Evolutionary conservation across 768 basidiomycete genomes (phyloP), one percentile per base, ranked within the genome.

Genomic region (Lyophyllum shimeji): DNA sequence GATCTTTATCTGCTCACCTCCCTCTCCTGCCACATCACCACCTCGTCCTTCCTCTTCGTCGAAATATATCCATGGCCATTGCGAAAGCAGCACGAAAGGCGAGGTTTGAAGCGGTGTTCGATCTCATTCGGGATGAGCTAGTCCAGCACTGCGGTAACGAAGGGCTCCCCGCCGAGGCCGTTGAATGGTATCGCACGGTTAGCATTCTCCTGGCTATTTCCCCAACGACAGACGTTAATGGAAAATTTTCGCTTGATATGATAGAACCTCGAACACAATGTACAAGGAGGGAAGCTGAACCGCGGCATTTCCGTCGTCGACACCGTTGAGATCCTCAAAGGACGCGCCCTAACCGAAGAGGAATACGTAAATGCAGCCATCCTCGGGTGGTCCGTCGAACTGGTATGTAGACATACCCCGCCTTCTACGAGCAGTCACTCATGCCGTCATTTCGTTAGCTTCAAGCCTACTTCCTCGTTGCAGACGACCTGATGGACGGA

Each of bases 401-500:
- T 97, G 58, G 95, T 95, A 60, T 58, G 92, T 43, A 21, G 7
- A 20, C 21, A 23, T 12, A 20, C 6, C 15, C 11, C 24, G 23
- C 29, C 24, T 11, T n/a, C 37, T 40, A 42, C 29, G 6, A 50
- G 48, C 34, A 46, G 17, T 48, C n/a, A n/a, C n/a, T 23, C 13
- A 47, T n/a, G 34, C 52, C 37, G 9, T 48, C 11, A 42, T 47
- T 9, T 17, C 2, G 17, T 67, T 18, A 95, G 93, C 83, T 99
- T 6, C 96, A 98, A 86, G 94, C 94, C 0, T 96, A 89, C 75
- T 98, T 98, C 87, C 84, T 98, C 51, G 93, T 96, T 54, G 82
- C 92, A 3, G 93, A 99, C 73, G 96, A 98, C 71, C 93, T 98
- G 65, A 99, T 98, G 95, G 95, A 98, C 68, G 71, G 80, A n/a